Evolutionary conservation across 2,329 filamentous ascomycete genomes (phyloP), one percentile per base, ranked within the genome.

Genomic region (Helotiales sp.): DNA sequence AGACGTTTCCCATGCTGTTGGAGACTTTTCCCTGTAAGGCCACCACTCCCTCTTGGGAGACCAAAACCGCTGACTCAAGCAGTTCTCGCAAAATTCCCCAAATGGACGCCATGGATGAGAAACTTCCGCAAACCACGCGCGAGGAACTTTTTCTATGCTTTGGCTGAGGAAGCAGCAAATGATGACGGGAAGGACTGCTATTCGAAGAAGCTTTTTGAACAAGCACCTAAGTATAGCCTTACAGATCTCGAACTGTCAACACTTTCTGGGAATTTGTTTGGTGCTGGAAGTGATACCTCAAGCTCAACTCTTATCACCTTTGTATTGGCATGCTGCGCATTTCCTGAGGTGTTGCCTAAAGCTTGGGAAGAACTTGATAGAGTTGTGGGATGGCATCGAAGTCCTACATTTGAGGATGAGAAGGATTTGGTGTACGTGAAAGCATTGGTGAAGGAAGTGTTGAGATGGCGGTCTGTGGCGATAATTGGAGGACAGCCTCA

Each of bases 401-500:
- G 83, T 2, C 81, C 81, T 1, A 70, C 65, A 0, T 76, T 78
- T 54, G 70, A 73, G 2, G 81, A 84, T 59, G 69, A 74, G 5
- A 66, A 70, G 0, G 65, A 69, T 0, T 69, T 84, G 24, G 69
- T 64, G 2, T 78, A 77, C 57, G 69, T 81, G 29, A 73, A 77
- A 52, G 70, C 71, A 36, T 68, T 81, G n/a, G 67, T 81, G 10
- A 73, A 79, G 53, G 79, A 82, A 60, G 73, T 74, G 3, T 68
- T 75, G 42, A 73, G 79, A 13, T 78, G 74, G 73, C 72, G 71
- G 31, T 78, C 78, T 1, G 71, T 80, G 3, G 74, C 74, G 7
- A 55, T 59, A 5, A 76, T 79, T 2, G 69, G 80, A 2, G 79
- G 77, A 4, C 78, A 85, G 30, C 82, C 83, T 2, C 83, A 86